phyloP scores from a whole-genome alignment of 768 basidiomycete species.

The Serendipita indica region DNA sequence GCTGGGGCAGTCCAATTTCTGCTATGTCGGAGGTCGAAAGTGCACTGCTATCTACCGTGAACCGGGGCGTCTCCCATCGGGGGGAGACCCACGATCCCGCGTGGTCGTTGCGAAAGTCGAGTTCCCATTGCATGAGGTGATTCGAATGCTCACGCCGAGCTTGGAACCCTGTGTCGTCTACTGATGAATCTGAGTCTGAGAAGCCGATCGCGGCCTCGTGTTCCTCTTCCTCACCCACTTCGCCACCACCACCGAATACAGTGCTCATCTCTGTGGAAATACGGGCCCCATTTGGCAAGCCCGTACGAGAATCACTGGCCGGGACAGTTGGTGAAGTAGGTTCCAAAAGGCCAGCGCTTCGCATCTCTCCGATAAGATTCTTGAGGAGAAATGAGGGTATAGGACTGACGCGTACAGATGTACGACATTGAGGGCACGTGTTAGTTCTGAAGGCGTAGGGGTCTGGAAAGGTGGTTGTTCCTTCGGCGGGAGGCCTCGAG shows the following conservation, averaged over 20 bases:
- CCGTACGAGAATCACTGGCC: background rate
- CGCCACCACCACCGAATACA: no score
- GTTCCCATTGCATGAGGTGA: background rate
- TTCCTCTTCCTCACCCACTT: background rate
- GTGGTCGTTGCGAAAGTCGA: background rate
- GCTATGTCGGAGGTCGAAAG: background rate
- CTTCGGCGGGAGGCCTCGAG: background rate
- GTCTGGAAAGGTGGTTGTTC: no score
- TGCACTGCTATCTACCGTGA: background rate
- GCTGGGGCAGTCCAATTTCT: background rate
- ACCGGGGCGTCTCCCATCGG: background rate
- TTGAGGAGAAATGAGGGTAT: background rate
- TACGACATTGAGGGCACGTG: conserved; percentile 2
- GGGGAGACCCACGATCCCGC: background rate
- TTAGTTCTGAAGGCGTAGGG: background rate
- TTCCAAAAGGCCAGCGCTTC: background rate
- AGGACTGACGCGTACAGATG: background rate
- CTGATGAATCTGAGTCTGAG: background rate
- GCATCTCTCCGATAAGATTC: conserved; percentile 4
- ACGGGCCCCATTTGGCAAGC: background rate
- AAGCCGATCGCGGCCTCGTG: background rate
- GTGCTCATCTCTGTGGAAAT: no score
- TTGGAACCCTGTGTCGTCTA: background rate
- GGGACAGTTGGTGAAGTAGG: background rate
- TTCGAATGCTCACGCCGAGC: background rate